Evolutionary conservation across 768 basidiomycete species (phyloP).

Genomic region (Boletus subcaerulescens): DNA sequence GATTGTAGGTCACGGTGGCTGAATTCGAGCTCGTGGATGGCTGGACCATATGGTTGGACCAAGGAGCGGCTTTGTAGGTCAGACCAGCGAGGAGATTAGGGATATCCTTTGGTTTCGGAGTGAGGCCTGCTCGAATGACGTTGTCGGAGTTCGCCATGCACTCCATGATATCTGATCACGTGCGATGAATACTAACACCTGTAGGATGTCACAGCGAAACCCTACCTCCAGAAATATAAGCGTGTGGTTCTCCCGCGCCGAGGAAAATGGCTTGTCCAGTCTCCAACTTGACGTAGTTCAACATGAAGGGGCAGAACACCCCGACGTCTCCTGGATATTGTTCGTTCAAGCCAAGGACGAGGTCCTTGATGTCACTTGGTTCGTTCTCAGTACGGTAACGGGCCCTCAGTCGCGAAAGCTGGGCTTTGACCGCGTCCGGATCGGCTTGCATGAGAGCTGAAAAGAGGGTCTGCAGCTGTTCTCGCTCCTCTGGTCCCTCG

Average conservation of each 20-base stretch:
- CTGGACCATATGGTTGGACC: slow-evolving; percentile 65
- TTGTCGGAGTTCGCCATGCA: slow-evolving; percentile 99
- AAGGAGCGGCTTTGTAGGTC: slow-evolving; percentile 75
- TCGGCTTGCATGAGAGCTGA: slow-evolving; percentile 82
- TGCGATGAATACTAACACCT: background rate
- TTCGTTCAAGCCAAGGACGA: slow-evolving; percentile 57
- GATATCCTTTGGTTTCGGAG: slow-evolving; percentile 94
- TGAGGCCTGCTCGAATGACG: slow-evolving; percentile 96
- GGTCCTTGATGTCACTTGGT: slow-evolving; percentile 50
- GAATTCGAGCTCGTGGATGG: slow-evolving; percentile 50
- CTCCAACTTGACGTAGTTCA: slow-evolving; percentile 79
- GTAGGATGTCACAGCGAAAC: background rate
- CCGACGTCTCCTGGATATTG: slow-evolving; percentile 95
- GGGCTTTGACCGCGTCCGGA: slow-evolving; percentile 43
- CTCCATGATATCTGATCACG: slow-evolving; percentile 83
- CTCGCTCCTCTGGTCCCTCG: slow-evolving; percentile 34
- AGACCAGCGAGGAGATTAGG: slow-evolving; percentile 84
- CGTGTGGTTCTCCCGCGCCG: slow-evolving; percentile 95
- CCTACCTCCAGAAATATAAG: slow-evolving; percentile 90
- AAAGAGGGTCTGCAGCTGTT: slow-evolving; percentile 73
- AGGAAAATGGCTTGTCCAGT: slow-evolving; percentile 93
- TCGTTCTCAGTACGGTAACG: slow-evolving; percentile 55
- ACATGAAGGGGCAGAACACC: slow-evolving; percentile 84
- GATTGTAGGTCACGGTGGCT: slow-evolving; percentile 69
- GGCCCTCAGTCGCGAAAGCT: slow-evolving; percentile 54